Evolutionary conservation across 148 eudicot genomes (phyloP).

Genomic region (Amaranthus hypochondriacus): DNA sequence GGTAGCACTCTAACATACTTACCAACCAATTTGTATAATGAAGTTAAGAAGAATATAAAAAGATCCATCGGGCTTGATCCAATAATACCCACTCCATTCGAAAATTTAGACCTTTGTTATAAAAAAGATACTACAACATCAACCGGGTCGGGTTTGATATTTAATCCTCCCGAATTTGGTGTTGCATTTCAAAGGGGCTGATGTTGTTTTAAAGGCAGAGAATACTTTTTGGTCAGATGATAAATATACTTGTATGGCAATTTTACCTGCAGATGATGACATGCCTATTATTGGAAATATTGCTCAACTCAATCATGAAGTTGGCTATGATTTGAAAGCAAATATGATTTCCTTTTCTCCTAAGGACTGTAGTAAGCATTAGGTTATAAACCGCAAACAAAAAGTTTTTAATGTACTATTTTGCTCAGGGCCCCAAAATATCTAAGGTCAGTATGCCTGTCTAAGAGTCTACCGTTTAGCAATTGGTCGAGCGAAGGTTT

Average conservation of each 20-base stretch:
- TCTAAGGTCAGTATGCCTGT: too few species aligned
- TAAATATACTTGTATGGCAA: conserved; percentile 22
- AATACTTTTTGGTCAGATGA: conserved; percentile 10
- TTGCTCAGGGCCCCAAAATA: too few species aligned
- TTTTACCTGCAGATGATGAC: conserved; percentile 8
- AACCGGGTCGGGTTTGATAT: background rate
- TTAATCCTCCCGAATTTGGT: conserved; percentile 23
- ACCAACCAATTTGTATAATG: conserved; percentile 13
- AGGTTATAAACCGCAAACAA: background rate
- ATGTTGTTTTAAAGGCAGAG: conserved; percentile 19
- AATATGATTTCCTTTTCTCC: conserved; percentile 23
- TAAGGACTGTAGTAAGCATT: conserved; percentile 15
- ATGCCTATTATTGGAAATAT: conserved; percentile 20
- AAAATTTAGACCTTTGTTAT: conserved; percentile 17
- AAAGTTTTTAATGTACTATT: too few species aligned
- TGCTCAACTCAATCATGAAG: conserved; percentile 26
- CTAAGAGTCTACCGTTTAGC: too few species aligned
- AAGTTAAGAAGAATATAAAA: conserved; percentile 7
- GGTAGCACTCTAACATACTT: too few species aligned
- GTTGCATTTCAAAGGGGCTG: conserved; percentile 30
- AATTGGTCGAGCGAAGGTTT: too few species aligned
- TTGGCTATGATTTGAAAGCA: conserved; percentile 22
- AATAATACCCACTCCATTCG: background rate
- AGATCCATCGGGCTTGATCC: background rate
- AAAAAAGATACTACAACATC: too few species aligned